Evolutionary conservation across 78 protist species (phyloP), one percentile per base, ranked within the genome.

Genomic region (Mantamonas sphyraenae): DNA sequence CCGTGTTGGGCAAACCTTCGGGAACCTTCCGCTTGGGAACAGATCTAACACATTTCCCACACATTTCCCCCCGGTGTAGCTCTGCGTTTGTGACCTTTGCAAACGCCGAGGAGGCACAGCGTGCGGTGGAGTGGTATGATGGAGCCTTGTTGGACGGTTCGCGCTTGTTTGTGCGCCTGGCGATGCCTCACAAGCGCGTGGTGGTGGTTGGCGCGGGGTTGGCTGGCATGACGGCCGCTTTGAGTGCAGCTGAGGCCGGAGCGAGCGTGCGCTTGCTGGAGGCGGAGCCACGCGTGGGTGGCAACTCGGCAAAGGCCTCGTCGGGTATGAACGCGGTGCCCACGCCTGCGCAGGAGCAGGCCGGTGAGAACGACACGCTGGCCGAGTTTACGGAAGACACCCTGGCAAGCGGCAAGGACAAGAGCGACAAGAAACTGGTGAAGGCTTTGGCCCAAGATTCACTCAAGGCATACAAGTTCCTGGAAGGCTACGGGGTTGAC

Each of bases 241-340:
- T 43, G 28, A 14, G 40, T 9, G 77, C 59, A 28, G 42, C 14
- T 31, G 56, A 77, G 20, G 55, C 31, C 42, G 90, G 64, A 24
- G 72, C 43, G 0, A 63, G 64, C 20, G 90, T 85, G 17, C 1
- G 67, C 24, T 26, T 85, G 20, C 19, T 85, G n/a, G 90, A 85
- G 17, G 71, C 80, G 76, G n/a, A 35, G 28, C 7, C 77, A 1
- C 40, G 28, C 47, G 2, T 35, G 26, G 93, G 93, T 2, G 93
- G 93, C 37, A 88, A 88, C 79, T 74, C 83, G 2, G 71, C 88
- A 26, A 83, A 88, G 64, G 93, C 93, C n/a, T 76, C 88, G n/a
- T 76, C 84, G 1, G 89, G 93, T 24, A 83, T 87, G 31, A 87
- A 87, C 61, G 92, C 78, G 5, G 79, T 85, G 1, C 74, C 7